Evolutionary conservation across 1,284 basidiomycete genomes (phyloP), one percentile per base, ranked within the genome.

Genomic region (Sphagnurus paluster): DNA sequence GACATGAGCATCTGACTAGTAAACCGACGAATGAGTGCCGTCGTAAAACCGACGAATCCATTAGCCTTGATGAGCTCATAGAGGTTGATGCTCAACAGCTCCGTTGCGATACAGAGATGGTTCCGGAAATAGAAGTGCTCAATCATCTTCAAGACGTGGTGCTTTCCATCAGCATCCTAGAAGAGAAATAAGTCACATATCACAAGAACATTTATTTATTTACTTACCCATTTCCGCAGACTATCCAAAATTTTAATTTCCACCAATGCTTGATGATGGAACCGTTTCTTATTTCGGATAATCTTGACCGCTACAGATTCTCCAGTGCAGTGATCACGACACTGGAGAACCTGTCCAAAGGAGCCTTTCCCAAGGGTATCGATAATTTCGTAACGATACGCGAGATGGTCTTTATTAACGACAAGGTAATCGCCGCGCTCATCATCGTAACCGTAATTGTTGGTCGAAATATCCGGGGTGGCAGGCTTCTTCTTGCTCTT

Each of bases 41-140:
- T 98, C 23, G 95, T 91, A 69, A 99, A 99, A 10, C 97, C 97
- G 36, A 90, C 90, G 61, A 99, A 99, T 56, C 90, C 91, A 68
- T 99, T 99, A 16, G 96, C 96, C 71, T 99, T 99, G 77, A 99
- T 98, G 50, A 99, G 76, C 71, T 99, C 97, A 72, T 99, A 99
- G 42, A 99, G 75, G 68, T 99, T 99, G 74, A 99, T 98, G 67
- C 94, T 97, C 51, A 99, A 77, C 41, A 99, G 74, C 69, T 99
- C 97, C 78, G 94, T 99, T 14, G 96, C 96, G 54, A 99, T 99
- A 70, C 97, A 99, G 13, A 99, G 77, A 67, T 99, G 97, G 55
- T 88, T 90, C 50, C 97, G 84, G 82, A 99, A 99, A 62, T 95
- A 95, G 70, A 99, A 99, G 63, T 97, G 90, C 62, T 99, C 97